phyloP scores from a whole-genome alignment of 345 rosid species.

The Diplotaxis tenuifolia region DNA sequence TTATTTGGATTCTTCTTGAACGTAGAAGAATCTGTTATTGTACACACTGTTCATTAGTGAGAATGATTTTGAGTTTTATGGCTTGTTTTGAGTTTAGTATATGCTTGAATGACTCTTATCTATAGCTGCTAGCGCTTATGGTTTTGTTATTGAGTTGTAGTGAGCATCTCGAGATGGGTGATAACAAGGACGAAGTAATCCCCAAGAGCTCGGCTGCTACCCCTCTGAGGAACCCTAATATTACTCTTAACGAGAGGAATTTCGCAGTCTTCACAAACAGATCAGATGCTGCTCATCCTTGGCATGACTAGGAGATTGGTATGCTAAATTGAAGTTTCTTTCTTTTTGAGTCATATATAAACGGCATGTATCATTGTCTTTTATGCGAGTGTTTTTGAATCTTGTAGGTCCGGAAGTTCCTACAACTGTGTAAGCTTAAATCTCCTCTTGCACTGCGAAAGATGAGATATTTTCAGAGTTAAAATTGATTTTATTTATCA shows the following conservation, averaged over 20 bases:
- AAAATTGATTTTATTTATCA: conserved; percentile 30
- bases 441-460: conserved; percentile 11
- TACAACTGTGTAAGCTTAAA: conserved; percentile 68
- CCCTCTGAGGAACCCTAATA: conserved; percentile 40
- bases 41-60: background rate
- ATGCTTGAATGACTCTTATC: background rate
- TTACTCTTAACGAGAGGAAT: conserved; percentile 67
- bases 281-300: conserved; percentile 91
- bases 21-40: background rate
- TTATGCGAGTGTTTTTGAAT: conserved; percentile 10
- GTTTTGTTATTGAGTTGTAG: conserved; percentile 11
- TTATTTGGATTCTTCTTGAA: background rate
- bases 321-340: background rate
- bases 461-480: background rate
- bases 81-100: background rate
- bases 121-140: conserved; percentile 5
- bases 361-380: no score
- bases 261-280: conserved; percentile 70
- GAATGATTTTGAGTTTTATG: background rate
- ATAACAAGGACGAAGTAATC: conserved; percentile 38
- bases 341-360: no score
- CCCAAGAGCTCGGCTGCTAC: conserved; percentile 14
- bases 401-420: conserved; percentile 88
- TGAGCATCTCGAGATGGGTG: conserved; percentile 46
- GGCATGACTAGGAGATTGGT: conserved; percentile 97